Evolutionary conservation across 2,329 filamentous ascomycete species (phyloP).

Genomic region (Xylaria sp.): DNA sequence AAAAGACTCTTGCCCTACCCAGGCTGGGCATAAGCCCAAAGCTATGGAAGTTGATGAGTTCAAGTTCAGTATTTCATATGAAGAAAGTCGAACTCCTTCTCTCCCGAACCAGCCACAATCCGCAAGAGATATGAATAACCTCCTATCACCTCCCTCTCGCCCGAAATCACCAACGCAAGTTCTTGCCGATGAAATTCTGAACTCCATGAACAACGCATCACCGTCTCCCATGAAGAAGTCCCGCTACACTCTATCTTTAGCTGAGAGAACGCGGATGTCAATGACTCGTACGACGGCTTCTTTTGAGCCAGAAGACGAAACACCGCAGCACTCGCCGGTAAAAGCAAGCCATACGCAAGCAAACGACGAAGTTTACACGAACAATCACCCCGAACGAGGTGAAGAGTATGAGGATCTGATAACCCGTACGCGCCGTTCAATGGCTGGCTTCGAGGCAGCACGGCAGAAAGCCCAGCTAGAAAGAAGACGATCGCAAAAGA

Average conservation of each 20-base stretch:
- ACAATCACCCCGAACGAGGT: slow-evolving; percentile 38
- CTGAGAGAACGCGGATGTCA: slow-evolving; percentile 83
- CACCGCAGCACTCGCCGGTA: slow-evolving; percentile 36
- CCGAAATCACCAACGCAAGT: slow-evolving; percentile 58
- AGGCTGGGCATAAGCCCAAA: neutral
- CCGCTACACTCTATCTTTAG: slow-evolving; percentile 70
- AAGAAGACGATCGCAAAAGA: slow-evolving; percentile 61
- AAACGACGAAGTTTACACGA: slow-evolving; percentile 37
- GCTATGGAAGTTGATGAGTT: slow-evolving; percentile 3
- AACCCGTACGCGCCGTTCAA: slow-evolving; percentile 68
- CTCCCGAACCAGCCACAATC: slow-evolving; percentile 6
- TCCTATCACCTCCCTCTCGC: slow-evolving; percentile 34
- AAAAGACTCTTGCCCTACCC: slow-evolving; percentile 4
- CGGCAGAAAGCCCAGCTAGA: slow-evolving; percentile 70
- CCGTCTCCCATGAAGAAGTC: slow-evolving; percentile 67
- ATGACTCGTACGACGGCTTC: slow-evolving; percentile 70
- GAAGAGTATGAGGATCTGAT: slow-evolving; percentile 61
- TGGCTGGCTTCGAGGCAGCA: slow-evolving; percentile 70
- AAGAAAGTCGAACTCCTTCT: slow-evolving; percentile 8
- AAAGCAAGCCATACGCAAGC: slow-evolving; percentile 36
- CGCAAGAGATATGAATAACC: slow-evolving; percentile 18
- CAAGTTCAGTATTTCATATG: neutral
- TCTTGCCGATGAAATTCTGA: slow-evolving; percentile 66
- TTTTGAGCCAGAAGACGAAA: slow-evolving; percentile 50
- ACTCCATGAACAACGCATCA: slow-evolving; percentile 64